Base-by-base conservation (phyloP, 129 eudicot genomes). In the Tanacetum coccineum region DNA sequence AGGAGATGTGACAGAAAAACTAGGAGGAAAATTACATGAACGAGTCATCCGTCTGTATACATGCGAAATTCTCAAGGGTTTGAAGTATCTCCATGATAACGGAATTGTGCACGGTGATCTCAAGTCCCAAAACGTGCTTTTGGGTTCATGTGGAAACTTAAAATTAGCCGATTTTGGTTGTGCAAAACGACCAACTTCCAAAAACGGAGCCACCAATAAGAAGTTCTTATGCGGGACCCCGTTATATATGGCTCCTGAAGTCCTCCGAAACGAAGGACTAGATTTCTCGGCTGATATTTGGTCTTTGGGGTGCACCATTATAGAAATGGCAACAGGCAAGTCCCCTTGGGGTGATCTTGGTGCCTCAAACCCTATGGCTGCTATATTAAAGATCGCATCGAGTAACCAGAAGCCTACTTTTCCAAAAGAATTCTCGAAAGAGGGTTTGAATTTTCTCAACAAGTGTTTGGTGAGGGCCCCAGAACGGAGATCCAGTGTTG, bases 211-310 rank as follows among this genome's bases (percentile, higher is more conserved):
- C 57, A 21, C 62, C 9, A 17, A 55, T 12, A 44, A 45, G 0
- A 70, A 62, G 62, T 64, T 56, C 40, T 32, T 81, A 0, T 76
- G 86, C 9, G 96, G 96, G 46, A 89, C 90, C n/a, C 96, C 88
- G 0, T 77, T 89, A 11, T 89, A 90, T 90, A 89, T 86, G 96
- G 90, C 95, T 36, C 95, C 96, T 3, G 96, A 89, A 68, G 86
- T 84, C 3, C 62, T 89, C 9, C 73, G 81, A 26, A 80, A 82
- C 32, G 87, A 89, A 66, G 76, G 69, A 55, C 14, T 81, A 18
- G 83, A 80, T 58, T 81, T 74, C 36, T 70, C 84, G 3, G 83
- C 88, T 6, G 96, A 89, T 62, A 80, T 89, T n/a, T 89, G 96
- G 95, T 86, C 96, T 8, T 70, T 89, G 39, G 96, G 96, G 13